Conservation (phyloP, 2,329 filamentous ascomycete species). For the Macrophomina tecta region DNA sequence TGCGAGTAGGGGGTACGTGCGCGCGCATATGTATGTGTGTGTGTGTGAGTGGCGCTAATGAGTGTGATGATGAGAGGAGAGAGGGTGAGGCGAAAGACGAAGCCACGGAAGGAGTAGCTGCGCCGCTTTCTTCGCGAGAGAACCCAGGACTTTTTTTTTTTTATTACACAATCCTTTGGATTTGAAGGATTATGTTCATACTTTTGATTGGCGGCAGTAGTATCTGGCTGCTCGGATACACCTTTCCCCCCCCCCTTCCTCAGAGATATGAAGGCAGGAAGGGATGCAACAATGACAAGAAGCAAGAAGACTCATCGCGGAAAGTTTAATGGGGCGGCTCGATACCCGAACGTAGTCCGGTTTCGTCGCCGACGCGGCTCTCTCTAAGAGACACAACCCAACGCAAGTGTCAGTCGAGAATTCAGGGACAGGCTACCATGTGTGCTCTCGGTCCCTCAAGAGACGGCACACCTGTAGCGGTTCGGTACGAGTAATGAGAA, state of each 20-base stretch:
- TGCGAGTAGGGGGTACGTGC: background rate
- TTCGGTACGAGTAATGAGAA: slow-evolving; percentile 13
- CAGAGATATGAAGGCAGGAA: too few species aligned
- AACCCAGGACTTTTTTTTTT: too few species aligned
- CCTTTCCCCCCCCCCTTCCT: too few species aligned
- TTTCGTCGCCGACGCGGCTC: background rate
- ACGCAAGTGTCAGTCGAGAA: background rate
- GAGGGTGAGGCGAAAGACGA: background rate
- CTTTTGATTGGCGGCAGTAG: too few species aligned
- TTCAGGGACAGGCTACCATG: background rate
- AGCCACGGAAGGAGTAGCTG: too few species aligned
- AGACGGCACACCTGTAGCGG: slow-evolving; percentile 16
- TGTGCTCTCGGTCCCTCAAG: too few species aligned
- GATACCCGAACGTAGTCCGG: slow-evolving; percentile 7
- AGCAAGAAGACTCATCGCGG: background rate
- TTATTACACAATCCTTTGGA: too few species aligned
- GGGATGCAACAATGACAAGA: background rate
- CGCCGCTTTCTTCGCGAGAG: too few species aligned
- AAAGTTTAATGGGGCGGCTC: slow-evolving; percentile 14
- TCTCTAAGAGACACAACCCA: background rate
- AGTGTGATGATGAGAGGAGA: background rate
- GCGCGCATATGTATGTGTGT: too few species aligned
- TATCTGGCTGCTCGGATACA: too few species aligned
- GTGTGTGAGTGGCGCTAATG: too few species aligned
- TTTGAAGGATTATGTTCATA: too few species aligned